These are phyloP conservation scores for Gastrolobium bilobum DNA, from an alignment of 306 rosid genomes.

Conservation along the genomic window DNA sequence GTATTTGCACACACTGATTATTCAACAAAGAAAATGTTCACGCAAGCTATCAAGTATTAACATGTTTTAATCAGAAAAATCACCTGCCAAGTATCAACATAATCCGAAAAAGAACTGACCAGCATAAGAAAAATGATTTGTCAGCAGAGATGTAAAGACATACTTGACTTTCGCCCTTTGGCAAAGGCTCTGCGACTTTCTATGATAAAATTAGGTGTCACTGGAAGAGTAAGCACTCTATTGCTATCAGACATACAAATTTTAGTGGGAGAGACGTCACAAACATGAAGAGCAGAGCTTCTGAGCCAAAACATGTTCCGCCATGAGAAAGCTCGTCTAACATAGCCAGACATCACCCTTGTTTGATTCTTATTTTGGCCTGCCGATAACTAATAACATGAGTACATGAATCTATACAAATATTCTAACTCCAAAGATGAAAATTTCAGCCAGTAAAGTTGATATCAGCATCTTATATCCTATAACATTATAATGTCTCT, in stretches of 20 bases:
- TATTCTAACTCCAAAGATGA: neutral
- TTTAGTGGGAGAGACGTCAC: conserved; percentile 40
- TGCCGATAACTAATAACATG: conserved; percentile 8
- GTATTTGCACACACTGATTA: neutral
- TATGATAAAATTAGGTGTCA: conserved; percentile 46
- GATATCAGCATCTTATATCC: too few species aligned
- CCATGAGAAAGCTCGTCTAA: conserved; percentile 66
- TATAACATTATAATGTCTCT: too few species aligned
- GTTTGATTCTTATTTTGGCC: conserved; percentile 10
- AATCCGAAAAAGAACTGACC: neutral
- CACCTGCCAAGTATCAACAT: conserved; percentile 5
- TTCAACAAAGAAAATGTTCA: neutral
- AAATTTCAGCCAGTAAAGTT: neutral
- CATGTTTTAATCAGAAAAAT: neutral
- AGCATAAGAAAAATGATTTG: conserved; percentile 13
- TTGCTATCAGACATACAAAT: conserved; percentile 31
- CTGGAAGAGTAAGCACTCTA: conserved; percentile 51
- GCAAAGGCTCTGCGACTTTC: conserved; percentile 88
- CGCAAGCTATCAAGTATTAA: neutral
- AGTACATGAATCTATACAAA: neutral
- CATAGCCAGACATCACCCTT: conserved; percentile 58
- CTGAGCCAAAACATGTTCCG: conserved; percentile 63
- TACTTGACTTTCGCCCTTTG: conserved; percentile 89
- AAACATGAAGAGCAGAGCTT: conserved; percentile 45
- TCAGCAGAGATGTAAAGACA: conserved; percentile 6